Evolutionary conservation across 495 filamentous ascomycete species (phyloP).

Genomic region (Friedmanniomyces endolithicus): DNA sequence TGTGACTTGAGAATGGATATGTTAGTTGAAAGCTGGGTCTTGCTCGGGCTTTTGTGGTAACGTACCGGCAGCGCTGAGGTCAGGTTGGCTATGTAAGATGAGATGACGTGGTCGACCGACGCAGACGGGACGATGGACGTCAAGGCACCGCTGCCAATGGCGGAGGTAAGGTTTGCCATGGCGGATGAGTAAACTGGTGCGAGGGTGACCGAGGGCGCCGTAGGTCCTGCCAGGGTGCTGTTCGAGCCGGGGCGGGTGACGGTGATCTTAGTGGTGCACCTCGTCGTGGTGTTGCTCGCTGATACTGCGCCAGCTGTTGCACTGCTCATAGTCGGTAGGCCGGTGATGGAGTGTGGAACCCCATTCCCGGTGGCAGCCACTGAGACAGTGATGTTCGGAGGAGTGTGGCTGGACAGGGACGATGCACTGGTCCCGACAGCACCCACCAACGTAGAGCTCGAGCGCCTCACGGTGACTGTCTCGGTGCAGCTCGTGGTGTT

Average conservation of each 20-base stretch:
- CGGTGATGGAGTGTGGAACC: no score
- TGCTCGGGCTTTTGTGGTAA: no score
- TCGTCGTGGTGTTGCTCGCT: no score
- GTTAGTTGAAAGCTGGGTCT: no score
- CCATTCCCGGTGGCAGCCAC: no score
- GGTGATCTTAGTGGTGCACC: not conserved
- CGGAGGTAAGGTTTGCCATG: slow-evolving; percentile 8
- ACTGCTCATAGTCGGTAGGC: no score
- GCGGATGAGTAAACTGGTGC: slow-evolving; percentile 12
- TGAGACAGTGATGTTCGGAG: no score
- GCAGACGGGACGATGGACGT: slow-evolving; percentile 11
- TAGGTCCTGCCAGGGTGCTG: slow-evolving; percentile 4
- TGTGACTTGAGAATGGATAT: not conserved
- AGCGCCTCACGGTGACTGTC: not conserved
- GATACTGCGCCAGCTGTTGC: no score
- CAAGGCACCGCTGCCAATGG: slow-evolving; percentile 1
- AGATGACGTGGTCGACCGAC: slow-evolving; percentile 6
- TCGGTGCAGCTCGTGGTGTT: not conserved
- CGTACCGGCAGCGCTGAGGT: not conserved
- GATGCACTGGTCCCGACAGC: not conserved
- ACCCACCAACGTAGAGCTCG: not conserved
- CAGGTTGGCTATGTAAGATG: slow-evolving; percentile 7
- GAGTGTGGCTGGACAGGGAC: not conserved
- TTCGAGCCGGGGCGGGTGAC: not conserved
- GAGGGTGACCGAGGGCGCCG: slow-evolving; percentile 9